Evolutionary conservation across 177 flowering plant species (phyloP).

Genomic region (Vitis hybrid): DNA sequence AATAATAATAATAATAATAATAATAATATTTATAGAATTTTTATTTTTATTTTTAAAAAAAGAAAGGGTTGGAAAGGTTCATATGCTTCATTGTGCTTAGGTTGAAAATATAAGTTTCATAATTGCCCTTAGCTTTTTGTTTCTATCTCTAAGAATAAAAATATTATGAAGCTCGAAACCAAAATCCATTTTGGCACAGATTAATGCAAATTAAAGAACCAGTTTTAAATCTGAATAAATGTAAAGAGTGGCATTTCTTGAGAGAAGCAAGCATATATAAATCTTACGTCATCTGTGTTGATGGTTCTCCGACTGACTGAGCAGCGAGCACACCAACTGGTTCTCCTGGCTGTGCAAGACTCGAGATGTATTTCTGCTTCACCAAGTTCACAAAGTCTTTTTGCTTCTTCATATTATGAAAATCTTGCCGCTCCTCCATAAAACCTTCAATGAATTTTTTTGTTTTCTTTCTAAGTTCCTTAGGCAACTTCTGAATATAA

Average conservation of each 20-base stretch:
- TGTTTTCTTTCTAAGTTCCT: conserved; percentile 40
- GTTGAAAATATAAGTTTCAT: too few species aligned
- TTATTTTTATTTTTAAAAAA: too few species aligned
- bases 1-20: too few species aligned
- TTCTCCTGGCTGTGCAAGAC: conserved; percentile 96
- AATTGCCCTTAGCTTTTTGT: too few species aligned
- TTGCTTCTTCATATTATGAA: conserved; percentile 17
- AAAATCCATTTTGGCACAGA: too few species aligned
- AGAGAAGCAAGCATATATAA: background rate
- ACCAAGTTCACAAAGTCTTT: conserved; percentile 54
- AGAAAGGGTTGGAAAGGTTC: too few species aligned
- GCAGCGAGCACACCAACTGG: conserved; percentile 98
- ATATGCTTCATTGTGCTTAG: background rate
- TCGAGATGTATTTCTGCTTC: conserved; percentile 62
- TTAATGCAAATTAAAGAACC: background rate
- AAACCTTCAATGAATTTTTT: conserved; percentile 28
- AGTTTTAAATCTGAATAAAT: background rate
- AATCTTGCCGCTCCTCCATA: conserved; percentile 22
- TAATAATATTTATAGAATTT: too few species aligned
- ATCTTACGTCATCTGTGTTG: conserved; percentile 98
- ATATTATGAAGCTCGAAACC: too few species aligned
- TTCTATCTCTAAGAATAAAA: too few species aligned
- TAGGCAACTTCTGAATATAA: conserved; percentile 56
- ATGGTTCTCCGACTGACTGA: conserved; percentile 97
- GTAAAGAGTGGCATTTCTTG: background rate